A percentile compares a stretch with the other conserved stretches of the same genome.
These are phyloP conservation scores for Coccomyxa sp. DNA, from an alignment of 139 green algal genomes.

Conservation along the genomic window DNA sequence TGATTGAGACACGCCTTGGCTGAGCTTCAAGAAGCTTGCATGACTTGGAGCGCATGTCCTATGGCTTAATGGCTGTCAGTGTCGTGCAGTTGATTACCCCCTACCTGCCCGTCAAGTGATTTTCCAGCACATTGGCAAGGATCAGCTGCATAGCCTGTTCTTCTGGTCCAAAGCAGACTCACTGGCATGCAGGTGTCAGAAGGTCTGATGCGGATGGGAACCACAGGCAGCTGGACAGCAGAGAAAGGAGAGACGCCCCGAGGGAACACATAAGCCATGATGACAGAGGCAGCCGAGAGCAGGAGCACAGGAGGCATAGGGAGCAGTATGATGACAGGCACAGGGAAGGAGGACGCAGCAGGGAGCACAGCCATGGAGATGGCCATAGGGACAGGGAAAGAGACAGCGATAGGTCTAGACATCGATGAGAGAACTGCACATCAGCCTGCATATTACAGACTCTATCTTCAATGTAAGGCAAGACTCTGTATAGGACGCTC, in stretches of 20 bases:
- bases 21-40: too few relatives aligned
- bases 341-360: not conserved
- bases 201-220: not conserved
- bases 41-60: too few relatives aligned
- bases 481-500: too few relatives aligned
- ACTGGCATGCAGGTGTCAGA: not conserved
- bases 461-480: too few relatives aligned
- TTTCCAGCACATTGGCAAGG: not conserved
- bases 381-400: too few relatives aligned
- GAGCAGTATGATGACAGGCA: not conserved
- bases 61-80: too few relatives aligned
- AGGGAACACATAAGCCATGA: not conserved
- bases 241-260: not conserved
- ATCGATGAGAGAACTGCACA: too few relatives aligned
- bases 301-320: not conserved
- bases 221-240: not conserved
- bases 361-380: too few relatives aligned
- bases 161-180: not conserved
- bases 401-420: too few relatives aligned
- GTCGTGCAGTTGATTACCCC: not conserved
- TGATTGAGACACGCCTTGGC: too few relatives aligned
- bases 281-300: not conserved
- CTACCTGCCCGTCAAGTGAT: not conserved
- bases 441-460: too few relatives aligned
- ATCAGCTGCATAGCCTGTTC: not conserved